Base-by-base conservation (phyloP, 345 rosid species). In the Gossypium herbaceum region DNA sequence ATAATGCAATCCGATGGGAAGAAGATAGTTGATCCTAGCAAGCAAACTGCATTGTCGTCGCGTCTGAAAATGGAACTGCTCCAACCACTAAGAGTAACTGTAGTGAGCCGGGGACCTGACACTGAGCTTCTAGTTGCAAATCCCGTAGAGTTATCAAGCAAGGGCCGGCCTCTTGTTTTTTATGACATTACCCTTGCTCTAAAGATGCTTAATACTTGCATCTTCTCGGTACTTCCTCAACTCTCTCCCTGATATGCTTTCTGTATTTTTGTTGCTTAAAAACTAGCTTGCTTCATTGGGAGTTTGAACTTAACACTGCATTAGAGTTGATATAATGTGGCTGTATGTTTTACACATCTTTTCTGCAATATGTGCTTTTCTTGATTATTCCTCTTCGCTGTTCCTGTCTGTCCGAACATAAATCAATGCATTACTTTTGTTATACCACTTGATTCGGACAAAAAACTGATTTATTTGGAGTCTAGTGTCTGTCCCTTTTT, bases 161-260 rank as follows among this genome's bases (percentile, higher is more conserved):
- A 91, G 65, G 99, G 99, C 20, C 85, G 99, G 27, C 99, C 99
- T 71, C 93, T 90, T 63, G 99, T 93, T 83, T 95, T 95, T 69
- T 77, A 86, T 51, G 99, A 95, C 76, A 88, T 92, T 24, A 90
- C 96, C 80, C 86, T 87, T 71, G 93, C 99, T 75, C 96, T 93
- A 73, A 91, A 85, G 88, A 88, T 60, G 87, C 93, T 89, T 43
- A 39, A 87, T 52, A 83, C 82, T 25, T 85, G 97, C 89, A 95
- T 95, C 72, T 95, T 95, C 83, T 91, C 85, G 87, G 98, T 95
- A 89, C 75, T 79, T 47, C 15, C 51, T 55, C 27, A 4, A 55
- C 57, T 78, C 39, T 68, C 16, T 56, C 45, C 64, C 43, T 17
- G 44, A 76, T 55, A 57, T 48, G 19, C 44, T 45, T 62, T 17